Conservation (phyloP, 768 basidiomycete species). For the Crucibulum laeve region DNA sequence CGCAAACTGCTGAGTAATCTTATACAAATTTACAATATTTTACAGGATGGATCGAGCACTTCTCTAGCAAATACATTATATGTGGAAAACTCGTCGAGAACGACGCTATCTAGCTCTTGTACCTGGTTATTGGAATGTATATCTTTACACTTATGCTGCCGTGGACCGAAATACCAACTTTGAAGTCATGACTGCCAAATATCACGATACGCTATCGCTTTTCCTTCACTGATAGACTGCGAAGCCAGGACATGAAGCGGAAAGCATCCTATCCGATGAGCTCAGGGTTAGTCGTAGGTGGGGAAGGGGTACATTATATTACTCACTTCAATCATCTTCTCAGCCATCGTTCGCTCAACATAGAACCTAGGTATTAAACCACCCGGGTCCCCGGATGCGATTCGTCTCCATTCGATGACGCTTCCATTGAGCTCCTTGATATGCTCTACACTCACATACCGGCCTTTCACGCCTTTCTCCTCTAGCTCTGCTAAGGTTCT, state of each 20-base stretch:
- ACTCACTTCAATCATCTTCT: constrained; percentile 46
- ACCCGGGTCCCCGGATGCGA: constrained; percentile 51
- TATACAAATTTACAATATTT: constrained; percentile 2
- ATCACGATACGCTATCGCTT: no score
- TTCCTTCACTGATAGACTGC: neutral
- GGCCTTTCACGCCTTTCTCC: constrained; percentile 49
- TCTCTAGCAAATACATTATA: constrained; percentile 87
- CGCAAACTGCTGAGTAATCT: constrained; percentile 3
- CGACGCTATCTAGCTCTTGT: constrained; percentile 37
- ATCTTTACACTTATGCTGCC: neutral
- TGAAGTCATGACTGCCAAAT: neutral
- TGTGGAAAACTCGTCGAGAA: constrained; percentile 89
- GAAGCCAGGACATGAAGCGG: neutral
- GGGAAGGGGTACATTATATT: neutral
- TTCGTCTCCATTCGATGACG: constrained; percentile 58
- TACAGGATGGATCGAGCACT: constrained; percentile 90
- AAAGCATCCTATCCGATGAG: neutral
- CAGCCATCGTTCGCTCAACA: constrained; percentile 40
- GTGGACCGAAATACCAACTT: neutral
- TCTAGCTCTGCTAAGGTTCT: constrained; percentile 47
- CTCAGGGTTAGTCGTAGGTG: neutral
- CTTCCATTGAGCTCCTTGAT: constrained; percentile 47
- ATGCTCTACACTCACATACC: constrained; percentile 52
- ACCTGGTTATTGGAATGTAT: constrained; percentile 5
- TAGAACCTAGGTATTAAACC: constrained; percentile 50